Evolutionary conservation across 2,329 filamentous ascomycete species (phyloP), one percentile per base, ranked within the genome.

Genomic region (Ascochyta viciae-villosae): DNA sequence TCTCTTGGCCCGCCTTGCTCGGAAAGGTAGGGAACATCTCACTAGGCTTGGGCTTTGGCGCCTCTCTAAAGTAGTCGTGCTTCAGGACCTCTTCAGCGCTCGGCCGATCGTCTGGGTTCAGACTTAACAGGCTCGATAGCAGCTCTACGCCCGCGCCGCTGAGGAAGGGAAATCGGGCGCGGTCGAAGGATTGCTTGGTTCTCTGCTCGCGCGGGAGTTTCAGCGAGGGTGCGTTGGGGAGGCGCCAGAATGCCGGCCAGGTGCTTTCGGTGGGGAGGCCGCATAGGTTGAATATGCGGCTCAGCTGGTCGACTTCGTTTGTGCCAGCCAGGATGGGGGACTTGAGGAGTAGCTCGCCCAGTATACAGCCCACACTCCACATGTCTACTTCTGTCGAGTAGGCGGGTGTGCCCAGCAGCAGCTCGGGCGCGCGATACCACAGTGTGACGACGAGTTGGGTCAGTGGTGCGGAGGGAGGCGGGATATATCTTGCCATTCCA

Each of bases 11-110:
- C 0, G 95, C 95, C 76, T 96, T 97, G 67, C 90, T 95, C 0
- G 95, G 95, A 74, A 98, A 99, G 0, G 95, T 98, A 2, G 95
- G 95, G 72, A 99, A 98, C 88, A 99, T 89, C 67, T 89, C 89
- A 72, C 91, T 89, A 7, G 89, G 87, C 78, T 98, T 98, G 1
- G 93, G 91, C 58, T 90, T 90, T 0, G 95, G 95, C 65, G 96
- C 89, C 77, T 98, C 93, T 16, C 76, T 81, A 76, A 99, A 99
- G 75, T 96, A 99, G 33, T 87, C 82, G 74, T 97, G 91, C 43
- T 83, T 80, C 33, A 98, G 82, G 73, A 96, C 87, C 57, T 92
- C 85, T 45, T 80, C 80, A 1, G 94, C 92, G 2, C 84, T 83
- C 0, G 91, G 92, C 16, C 95, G 82, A 5, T 78, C 76, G 0